Percentiles rank a stretch among this genome's conserved stretches.
Evolutionary conservation across 2,329 filamentous ascomycete species (phyloP).

Genomic region (Balansia obtecta): DNA sequence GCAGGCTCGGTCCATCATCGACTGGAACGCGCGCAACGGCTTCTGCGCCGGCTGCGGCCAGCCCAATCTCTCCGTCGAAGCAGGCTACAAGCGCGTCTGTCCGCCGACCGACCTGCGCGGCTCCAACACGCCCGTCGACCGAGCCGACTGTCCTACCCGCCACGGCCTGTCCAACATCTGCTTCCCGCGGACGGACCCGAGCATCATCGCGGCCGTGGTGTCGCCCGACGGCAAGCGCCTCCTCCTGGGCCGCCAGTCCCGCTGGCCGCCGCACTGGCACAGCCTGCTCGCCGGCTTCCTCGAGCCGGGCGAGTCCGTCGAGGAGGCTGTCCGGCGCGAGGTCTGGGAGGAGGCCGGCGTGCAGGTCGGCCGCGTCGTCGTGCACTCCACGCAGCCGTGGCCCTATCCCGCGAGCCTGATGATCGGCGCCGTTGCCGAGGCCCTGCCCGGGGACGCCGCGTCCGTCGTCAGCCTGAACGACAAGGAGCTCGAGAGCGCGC

Average conservation of each 20-base stretch:
- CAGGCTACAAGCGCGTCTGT: slow-evolving; percentile 69
- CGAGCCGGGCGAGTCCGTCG: slow-evolving; percentile 73
- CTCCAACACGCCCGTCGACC: slow-evolving; percentile 9
- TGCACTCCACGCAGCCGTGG: slow-evolving; percentile 81
- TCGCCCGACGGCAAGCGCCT: slow-evolving; percentile 66
- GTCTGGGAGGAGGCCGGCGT: slow-evolving; percentile 82
- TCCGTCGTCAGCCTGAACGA: slow-evolving; percentile 79
- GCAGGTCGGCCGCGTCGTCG: slow-evolving; percentile 59
- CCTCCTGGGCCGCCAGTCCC: slow-evolving; percentile 72
- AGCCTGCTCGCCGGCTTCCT: slow-evolving; percentile 80
- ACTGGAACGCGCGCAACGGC: slow-evolving; percentile 89
- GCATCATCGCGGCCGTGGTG: slow-evolving; percentile 88
- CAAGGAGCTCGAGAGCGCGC: slow-evolving; percentile 78
- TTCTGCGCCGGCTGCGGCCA: slow-evolving; percentile 87
- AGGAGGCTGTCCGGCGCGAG: slow-evolving; percentile 72
- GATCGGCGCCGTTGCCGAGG: slow-evolving; percentile 82
- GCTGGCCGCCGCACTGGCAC: slow-evolving; percentile 79
- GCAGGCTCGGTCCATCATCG: slow-evolving; percentile 73
- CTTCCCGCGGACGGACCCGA: slow-evolving; percentile 88
- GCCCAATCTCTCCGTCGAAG: slow-evolving; percentile 65
- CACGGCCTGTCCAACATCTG: slow-evolving; percentile 79
- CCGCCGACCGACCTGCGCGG: slow-evolving; percentile 53
- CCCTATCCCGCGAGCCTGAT: slow-evolving; percentile 76
- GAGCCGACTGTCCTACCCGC: slow-evolving; percentile 59
- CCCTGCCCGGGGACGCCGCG: slow-evolving; percentile 59